phyloP scores from a whole-genome alignment of 768 basidiomycete genomes.

The Clathrus columnatus region DNA sequence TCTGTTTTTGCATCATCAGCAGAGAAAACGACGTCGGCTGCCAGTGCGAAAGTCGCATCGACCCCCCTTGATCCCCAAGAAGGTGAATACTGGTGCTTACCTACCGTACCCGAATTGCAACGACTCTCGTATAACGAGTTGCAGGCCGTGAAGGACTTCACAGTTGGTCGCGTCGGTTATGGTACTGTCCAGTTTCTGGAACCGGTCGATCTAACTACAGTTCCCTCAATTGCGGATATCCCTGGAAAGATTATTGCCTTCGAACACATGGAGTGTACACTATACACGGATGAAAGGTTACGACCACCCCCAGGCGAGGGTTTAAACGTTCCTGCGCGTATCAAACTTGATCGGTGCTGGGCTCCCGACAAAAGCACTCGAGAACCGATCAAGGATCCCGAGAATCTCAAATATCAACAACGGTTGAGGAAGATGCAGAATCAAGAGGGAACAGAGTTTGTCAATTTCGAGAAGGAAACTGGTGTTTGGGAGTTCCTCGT shows the following conservation, averaged over 20 bases:
- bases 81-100: conserved; percentile 90
- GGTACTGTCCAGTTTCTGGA: conserved; percentile 79
- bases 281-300: conserved; percentile 72
- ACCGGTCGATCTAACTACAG: conserved; percentile 74
- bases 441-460: conserved; percentile 53
- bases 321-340: conserved; percentile 77
- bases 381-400: conserved; percentile 78
- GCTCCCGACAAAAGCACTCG: conserved; percentile 85
- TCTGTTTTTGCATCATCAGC: not conserved
- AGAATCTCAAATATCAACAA: conserved; percentile 69
- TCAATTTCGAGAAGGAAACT: conserved; percentile 64
- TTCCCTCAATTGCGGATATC: conserved; percentile 70
- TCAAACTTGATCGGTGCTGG: conserved; percentile 78
- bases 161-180: conserved; percentile 86
- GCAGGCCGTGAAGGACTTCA: conserved; percentile 61
- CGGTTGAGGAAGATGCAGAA: conserved; percentile 77
- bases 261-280: conserved; percentile 84
- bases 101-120: conserved; percentile 64
- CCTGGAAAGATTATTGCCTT: conserved; percentile 84
- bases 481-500: conserved; percentile 94
- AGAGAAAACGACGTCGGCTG: conserved; percentile 27
- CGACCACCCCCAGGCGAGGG: conserved; percentile 81
- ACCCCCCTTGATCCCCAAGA: conserved; percentile 46
- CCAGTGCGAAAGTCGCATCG: conserved; percentile 14
- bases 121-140: conserved; percentile 66